Conservation (phyloP, 2,329 filamentous ascomycete genomes). For the Ciborinia camelliae region DNA sequence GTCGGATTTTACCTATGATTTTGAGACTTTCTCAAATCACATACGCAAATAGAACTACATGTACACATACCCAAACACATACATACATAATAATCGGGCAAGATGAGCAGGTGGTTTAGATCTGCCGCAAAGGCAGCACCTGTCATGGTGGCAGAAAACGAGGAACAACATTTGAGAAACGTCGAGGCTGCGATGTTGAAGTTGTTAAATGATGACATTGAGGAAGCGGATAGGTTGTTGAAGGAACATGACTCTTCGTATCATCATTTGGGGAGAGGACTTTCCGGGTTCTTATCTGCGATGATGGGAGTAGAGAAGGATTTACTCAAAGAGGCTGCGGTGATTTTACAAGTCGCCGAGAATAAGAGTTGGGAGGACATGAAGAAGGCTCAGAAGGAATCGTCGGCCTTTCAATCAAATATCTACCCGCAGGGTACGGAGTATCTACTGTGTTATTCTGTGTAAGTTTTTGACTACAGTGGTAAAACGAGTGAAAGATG, state of each 20-base stretch:
- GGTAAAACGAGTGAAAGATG: slow-evolving; percentile 15
- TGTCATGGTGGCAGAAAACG: slow-evolving; percentile 40
- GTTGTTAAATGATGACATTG: slow-evolving; percentile 88
- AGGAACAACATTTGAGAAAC: slow-evolving; percentile 54
- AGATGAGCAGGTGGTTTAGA: slow-evolving; percentile 38
- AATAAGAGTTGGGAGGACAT: slow-evolving; percentile 71
- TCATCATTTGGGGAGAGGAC: slow-evolving; percentile 77
- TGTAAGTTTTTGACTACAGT: slow-evolving; percentile 22
- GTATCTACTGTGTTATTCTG: slow-evolving; percentile 77
- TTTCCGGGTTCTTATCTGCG: slow-evolving; percentile 80
- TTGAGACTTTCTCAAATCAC: not conserved
- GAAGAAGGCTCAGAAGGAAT: slow-evolving; percentile 67
- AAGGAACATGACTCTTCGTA: slow-evolving; percentile 76
- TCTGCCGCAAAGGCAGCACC: slow-evolving; percentile 27
- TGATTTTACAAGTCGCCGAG: slow-evolving; percentile 72
- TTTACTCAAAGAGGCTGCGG: slow-evolving; percentile 78
- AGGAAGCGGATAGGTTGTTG: slow-evolving; percentile 72
- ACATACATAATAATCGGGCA: slow-evolving; percentile 16
- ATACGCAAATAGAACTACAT: not conserved
- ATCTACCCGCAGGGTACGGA: slow-evolving; percentile 83
- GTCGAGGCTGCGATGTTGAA: slow-evolving; percentile 63
- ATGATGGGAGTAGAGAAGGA: slow-evolving; percentile 90
- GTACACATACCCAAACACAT: slow-evolving; percentile 6
- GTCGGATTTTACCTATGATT: not conserved
- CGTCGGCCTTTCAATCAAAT: slow-evolving; percentile 49